Conservation (phyloP, 108 stramenopile genomes). For the Discostella stelligeroides region DNA sequence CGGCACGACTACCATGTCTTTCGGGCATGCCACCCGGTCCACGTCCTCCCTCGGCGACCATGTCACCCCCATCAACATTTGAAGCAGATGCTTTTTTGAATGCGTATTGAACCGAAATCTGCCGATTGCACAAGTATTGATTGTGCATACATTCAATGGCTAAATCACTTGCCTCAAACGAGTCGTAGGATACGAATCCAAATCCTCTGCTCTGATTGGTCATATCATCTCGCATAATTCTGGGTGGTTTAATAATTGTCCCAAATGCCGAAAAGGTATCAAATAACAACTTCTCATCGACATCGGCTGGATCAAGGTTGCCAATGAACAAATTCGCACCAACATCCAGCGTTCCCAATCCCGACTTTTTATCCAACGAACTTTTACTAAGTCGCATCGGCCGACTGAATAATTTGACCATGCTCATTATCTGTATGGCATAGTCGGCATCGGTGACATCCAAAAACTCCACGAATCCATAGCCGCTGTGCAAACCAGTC, state of each 20-base stretch:
- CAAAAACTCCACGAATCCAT: slow-evolving; percentile 97
- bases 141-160: slow-evolving; percentile 99
- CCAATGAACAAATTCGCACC: slow-evolving; percentile 99
- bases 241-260: slow-evolving; percentile 87
- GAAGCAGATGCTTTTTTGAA: slow-evolving; percentile 89
- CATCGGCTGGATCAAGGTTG: slow-evolving; percentile 92
- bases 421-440: slow-evolving; percentile 95
- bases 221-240: slow-evolving; percentile 89
- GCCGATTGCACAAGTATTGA: slow-evolving; percentile 95
- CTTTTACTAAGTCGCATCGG: slow-evolving; percentile 93
- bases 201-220: slow-evolving; percentile 91
- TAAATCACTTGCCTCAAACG: slow-evolving; percentile 93
- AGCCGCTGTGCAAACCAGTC: slow-evolving; percentile 86
- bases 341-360: slow-evolving; percentile 74
- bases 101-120: slow-evolving; percentile 96
- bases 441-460: slow-evolving; percentile 95
- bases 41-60: slow-evolving; percentile 48
- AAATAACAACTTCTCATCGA: slow-evolving; percentile 97
- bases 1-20: slow-evolving; percentile 96
- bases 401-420: slow-evolving; percentile 93
- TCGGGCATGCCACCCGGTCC: slow-evolving; percentile 74
- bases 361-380: slow-evolving; percentile 81
- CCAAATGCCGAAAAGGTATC: slow-evolving; percentile 99
- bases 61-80: slow-evolving; percentile 34
- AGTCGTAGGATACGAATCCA: slow-evolving; percentile 94